Percentiles rank a stretch among this genome's conserved stretches.
Evolutionary conservation across 805 yeast genomes (phyloP).

Genomic region (Ogataea haglerorum): DNA sequence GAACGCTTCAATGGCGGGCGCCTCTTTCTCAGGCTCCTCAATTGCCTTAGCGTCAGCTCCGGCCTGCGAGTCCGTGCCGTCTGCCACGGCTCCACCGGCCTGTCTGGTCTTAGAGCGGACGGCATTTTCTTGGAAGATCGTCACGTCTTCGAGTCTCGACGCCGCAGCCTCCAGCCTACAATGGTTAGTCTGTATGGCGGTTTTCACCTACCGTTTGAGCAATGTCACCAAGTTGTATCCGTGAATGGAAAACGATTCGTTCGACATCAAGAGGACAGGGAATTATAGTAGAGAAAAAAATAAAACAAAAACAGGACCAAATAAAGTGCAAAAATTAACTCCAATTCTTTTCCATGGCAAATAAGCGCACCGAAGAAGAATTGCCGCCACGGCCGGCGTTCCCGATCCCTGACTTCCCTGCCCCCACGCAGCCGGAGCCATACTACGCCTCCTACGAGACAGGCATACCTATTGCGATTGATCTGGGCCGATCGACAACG

Average conservation of each 20-base stretch:
- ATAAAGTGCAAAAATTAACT: conserved; percentile 1
- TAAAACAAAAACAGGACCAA: not conserved
- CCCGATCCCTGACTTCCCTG: conserved; percentile 39
- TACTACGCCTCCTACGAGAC: conserved; percentile 45
- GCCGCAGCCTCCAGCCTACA: conserved; percentile 80
- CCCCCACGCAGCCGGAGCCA: conserved; percentile 42
- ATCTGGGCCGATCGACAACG: conserved; percentile 66
- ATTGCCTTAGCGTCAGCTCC: conserved; percentile 20
- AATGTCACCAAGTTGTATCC: conserved; percentile 87
- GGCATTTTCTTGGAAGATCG: conserved; percentile 65
- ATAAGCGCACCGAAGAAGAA: conserved; percentile 20
- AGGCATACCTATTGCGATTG: conserved; percentile 80
- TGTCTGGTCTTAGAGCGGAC: not conserved
- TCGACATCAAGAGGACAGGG: conserved; percentile 19
- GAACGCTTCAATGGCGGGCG: conserved; percentile 44
- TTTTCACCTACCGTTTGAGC: conserved; percentile 49
- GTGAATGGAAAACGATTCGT: conserved; percentile 53
- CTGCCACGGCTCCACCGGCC: not conserved
- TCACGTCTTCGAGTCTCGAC: conserved; percentile 76
- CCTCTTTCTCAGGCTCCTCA: conserved; percentile 36
- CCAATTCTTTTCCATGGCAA: conserved; percentile 2
- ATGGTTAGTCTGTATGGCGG: not conserved
- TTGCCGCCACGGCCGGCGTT: conserved; percentile 42
- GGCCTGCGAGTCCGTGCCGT: conserved; percentile 17
- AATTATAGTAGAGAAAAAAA: conserved; percentile 1